Conservation (phyloP, 768 basidiomycete species). For the Mycena indigotica region DNA sequence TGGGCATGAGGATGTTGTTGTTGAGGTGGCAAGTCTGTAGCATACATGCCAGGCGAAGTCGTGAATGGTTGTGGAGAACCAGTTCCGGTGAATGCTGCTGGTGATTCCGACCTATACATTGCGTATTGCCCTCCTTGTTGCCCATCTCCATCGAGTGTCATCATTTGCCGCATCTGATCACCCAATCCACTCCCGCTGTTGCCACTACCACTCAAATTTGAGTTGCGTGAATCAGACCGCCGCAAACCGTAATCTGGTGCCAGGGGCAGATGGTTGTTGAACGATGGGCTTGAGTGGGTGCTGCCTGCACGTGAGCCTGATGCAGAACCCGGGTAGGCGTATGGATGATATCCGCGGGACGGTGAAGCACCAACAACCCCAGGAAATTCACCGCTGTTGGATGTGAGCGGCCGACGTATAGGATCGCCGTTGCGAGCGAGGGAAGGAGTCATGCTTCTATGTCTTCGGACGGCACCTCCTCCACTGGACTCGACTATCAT, state of each 20-base stretch:
- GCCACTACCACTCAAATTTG: conserved; percentile 32
- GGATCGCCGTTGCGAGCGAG: conserved; percentile 54
- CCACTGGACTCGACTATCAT: conserved; percentile 34
- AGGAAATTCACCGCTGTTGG: conserved; percentile 42
- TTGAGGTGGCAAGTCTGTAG: conserved; percentile 14
- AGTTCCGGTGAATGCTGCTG: conserved; percentile 40
- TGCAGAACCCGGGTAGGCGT: conserved; percentile 44
- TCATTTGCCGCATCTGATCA: conserved; percentile 50
- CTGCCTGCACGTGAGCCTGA: conserved; percentile 39
- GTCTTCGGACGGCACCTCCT: conserved; percentile 48
- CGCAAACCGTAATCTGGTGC: conserved; percentile 35
- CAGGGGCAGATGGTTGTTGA: conserved; percentile 39
- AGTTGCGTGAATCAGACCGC: conserved; percentile 43
- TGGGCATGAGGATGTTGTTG: conserved; percentile 19
- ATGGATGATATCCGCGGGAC: conserved; percentile 60
- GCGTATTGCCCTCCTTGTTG: conserved; percentile 17
- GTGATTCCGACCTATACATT: conserved; percentile 45
- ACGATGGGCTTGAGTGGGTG: conserved; percentile 49
- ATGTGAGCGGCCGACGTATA: conserved; percentile 50
- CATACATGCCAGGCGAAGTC: conserved; percentile 20
- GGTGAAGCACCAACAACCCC: conserved; percentile 38
- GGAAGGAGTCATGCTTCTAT: conserved; percentile 79
- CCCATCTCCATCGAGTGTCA: conserved; percentile 36
- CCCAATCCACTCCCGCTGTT: conserved; percentile 38
- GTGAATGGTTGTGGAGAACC: conserved; percentile 18